A percentile compares a stretch with the other conserved stretches of the same genome.
Evolutionary conservation across 2,329 filamentous ascomycete genomes (phyloP).

Genomic region (Hypoxylon sp.): DNA sequence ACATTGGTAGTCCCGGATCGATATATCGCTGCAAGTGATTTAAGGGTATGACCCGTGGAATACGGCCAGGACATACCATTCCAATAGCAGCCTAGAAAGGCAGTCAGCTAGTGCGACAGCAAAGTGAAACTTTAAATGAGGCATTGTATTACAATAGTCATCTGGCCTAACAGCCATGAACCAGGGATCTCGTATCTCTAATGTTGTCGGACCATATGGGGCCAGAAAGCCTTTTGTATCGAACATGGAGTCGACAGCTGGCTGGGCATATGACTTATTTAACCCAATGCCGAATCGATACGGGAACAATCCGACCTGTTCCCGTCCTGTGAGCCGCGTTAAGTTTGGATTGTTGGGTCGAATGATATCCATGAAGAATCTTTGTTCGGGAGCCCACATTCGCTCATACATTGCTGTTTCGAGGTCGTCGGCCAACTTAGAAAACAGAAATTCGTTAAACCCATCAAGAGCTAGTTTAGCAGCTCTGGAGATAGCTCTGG

Average conservation of each 20-base stretch:
- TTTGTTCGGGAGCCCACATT: conserved; percentile 57
- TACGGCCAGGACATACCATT: conserved; percentile 64
- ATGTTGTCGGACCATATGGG: conserved; percentile 59
- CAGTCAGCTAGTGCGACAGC: conserved; percentile 22
- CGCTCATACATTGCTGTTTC: conserved; percentile 55
- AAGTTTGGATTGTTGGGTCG: conserved; percentile 56
- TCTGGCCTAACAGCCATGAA: conserved; percentile 56
- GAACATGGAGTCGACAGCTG: conserved; percentile 55
- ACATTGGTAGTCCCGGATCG: conserved; percentile 53
- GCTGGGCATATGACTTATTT: conserved; percentile 51
- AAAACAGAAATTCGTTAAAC: conserved; percentile 53
- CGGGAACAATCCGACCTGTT: conserved; percentile 61
- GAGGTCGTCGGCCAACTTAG: conserved; percentile 54
- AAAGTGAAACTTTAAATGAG: background rate
- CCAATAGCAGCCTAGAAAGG: conserved; percentile 58
- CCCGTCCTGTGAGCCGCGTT: conserved; percentile 55
- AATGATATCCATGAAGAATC: conserved; percentile 59
- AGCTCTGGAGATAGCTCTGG: conserved; percentile 58
- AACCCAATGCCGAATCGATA: conserved; percentile 60
- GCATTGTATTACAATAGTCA: conserved; percentile 47
- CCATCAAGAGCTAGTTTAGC: conserved; percentile 55
- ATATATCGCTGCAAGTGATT: conserved; percentile 58
- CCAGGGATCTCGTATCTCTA: conserved; percentile 59
- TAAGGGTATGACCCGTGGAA: conserved; percentile 59
- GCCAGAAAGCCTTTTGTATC: conserved; percentile 57